Percentiles rank a stretch among this genome's conserved stretches.
Evolutionary conservation across 2,329 filamentous ascomycete genomes (phyloP).

Genomic region (Fusarium torreyae): DNA sequence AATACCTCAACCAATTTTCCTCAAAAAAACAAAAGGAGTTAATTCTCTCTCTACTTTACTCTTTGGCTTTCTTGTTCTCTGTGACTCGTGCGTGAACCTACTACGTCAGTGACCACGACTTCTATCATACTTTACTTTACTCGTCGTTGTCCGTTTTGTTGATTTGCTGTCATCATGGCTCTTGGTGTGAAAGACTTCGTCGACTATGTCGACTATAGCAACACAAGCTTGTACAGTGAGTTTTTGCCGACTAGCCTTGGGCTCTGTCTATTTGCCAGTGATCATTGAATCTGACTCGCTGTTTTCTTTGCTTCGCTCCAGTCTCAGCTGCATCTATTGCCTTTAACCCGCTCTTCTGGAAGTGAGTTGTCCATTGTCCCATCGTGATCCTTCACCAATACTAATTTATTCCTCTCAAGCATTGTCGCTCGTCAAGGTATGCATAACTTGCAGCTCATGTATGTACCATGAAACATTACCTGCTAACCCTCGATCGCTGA

Average conservation of each 20-base stretch:
- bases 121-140: conserved; percentile 15
- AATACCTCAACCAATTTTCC: conserved; percentile 12
- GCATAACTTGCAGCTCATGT: conserved; percentile 35
- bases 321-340: conserved; percentile 86
- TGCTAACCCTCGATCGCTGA: conserved; percentile 36
- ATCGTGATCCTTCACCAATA: conserved; percentile 10
- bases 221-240: conserved; percentile 77
- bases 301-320: conserved; percentile 56
- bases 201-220: conserved; percentile 77
- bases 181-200: conserved; percentile 62
- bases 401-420: conserved; percentile 66
- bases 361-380: conserved; percentile 73
- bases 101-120: conserved; percentile 38
- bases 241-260: conserved; percentile 37
- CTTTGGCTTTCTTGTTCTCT: conserved; percentile 4
- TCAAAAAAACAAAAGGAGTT: conserved; percentile 8
- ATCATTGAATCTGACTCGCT: conserved; percentile 31
- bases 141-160: conserved; percentile 8
- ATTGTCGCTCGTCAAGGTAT: conserved; percentile 86
- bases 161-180: conserved; percentile 55
- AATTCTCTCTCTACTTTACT: neutral
- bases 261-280: conserved; percentile 11
- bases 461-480: neutral
- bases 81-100: conserved; percentile 38
- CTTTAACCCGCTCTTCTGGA: conserved; percentile 99